Conservation (phyloP, 2,329 filamentous ascomycete species). For the Tolypocladium nubicola region DNA sequence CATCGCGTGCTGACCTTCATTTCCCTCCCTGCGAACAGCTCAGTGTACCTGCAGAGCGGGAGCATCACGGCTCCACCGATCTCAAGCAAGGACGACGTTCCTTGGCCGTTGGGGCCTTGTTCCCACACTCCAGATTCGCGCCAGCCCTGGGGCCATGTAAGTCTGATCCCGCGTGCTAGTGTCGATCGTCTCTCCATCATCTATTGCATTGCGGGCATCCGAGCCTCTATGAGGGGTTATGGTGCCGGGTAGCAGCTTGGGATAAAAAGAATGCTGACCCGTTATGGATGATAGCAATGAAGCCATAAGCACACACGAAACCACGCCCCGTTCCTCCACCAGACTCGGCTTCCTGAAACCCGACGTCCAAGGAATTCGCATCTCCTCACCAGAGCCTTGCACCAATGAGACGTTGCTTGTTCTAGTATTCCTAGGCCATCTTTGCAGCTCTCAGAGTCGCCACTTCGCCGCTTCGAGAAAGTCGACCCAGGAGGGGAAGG, state of each 20-base stretch:
- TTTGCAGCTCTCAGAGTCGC: constrained; percentile 9
- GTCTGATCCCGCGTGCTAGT: constrained; percentile 5
- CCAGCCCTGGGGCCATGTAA: not conserved
- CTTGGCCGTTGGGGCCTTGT: constrained; percentile 8
- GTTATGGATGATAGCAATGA: not conserved
- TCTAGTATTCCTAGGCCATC: constrained; percentile 10
- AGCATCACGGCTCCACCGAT: constrained; percentile 2
- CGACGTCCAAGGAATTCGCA: constrained; percentile 6
- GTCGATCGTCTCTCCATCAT: constrained; percentile 1
- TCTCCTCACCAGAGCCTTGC: constrained; percentile 8
- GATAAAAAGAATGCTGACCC: constrained; percentile 6
- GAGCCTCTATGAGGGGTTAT: not conserved
- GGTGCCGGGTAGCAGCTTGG: not conserved
- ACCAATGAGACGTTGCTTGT: constrained; percentile 11
- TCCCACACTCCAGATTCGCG: not conserved
- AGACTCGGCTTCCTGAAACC: constrained; percentile 3
- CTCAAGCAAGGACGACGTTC: constrained; percentile 5
- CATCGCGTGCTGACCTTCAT: constrained; percentile 10
- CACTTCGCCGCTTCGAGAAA: constrained; percentile 12
- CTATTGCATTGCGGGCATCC: not conserved
- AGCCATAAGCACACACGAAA: constrained; percentile 3
- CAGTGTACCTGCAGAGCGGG: constrained; percentile 10
- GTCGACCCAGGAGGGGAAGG: constrained; percentile 11
- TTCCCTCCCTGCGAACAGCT: constrained; percentile 11
- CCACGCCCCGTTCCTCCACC: constrained; percentile 9